A percentile compares a stretch with the other conserved stretches of the same genome.
phyloP scores from a whole-genome alignment of 2,329 filamentous ascomycete species.

The Colletotrichum chlorophyti region DNA sequence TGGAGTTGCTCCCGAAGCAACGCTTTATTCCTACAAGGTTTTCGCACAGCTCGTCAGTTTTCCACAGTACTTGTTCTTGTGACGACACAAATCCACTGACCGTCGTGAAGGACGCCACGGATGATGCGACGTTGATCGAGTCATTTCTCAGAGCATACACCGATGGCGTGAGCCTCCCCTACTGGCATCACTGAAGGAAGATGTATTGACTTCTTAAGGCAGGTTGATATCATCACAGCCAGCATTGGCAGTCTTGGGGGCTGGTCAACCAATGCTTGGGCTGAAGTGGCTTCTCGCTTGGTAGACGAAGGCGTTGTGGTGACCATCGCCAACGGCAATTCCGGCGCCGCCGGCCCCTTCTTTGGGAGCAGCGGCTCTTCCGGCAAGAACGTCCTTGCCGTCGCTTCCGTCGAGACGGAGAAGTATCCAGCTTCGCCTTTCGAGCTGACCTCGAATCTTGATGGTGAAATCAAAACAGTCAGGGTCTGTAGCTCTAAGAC shows the following conservation, averaged over 20 bases:
- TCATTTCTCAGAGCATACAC: conserved; percentile 43
- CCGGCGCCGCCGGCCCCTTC: conserved; percentile 55
- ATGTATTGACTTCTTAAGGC: not conserved
- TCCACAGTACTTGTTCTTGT: not conserved
- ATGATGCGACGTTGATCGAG: conserved; percentile 47
- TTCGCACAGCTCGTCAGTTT: conserved; percentile 30
- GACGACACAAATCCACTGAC: not conserved
- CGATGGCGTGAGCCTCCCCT: conserved; percentile 33
- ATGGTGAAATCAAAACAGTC: conserved; percentile 26
- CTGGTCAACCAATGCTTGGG: conserved; percentile 43
- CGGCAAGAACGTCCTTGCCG: conserved; percentile 48
- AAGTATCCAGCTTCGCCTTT: conserved; percentile 35
- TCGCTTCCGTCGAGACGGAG: conserved; percentile 48
- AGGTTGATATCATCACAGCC: conserved; percentile 48
- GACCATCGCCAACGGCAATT: conserved; percentile 59
- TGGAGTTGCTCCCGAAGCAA: conserved; percentile 39
- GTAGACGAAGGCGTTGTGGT: conserved; percentile 55
- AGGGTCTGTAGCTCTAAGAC: not conserved
- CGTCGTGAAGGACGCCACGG: conserved; percentile 29
- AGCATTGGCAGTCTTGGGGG: conserved; percentile 47
- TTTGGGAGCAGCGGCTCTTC: conserved; percentile 48
- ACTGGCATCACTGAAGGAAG: accelerated
- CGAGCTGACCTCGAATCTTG: conserved; percentile 38
- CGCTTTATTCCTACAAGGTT: conserved; percentile 37
- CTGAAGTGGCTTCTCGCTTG: conserved; percentile 46